Evolutionary conservation across 352 stramenopile genomes (phyloP).

Genomic region (Globisporangium alternatum): DNA sequence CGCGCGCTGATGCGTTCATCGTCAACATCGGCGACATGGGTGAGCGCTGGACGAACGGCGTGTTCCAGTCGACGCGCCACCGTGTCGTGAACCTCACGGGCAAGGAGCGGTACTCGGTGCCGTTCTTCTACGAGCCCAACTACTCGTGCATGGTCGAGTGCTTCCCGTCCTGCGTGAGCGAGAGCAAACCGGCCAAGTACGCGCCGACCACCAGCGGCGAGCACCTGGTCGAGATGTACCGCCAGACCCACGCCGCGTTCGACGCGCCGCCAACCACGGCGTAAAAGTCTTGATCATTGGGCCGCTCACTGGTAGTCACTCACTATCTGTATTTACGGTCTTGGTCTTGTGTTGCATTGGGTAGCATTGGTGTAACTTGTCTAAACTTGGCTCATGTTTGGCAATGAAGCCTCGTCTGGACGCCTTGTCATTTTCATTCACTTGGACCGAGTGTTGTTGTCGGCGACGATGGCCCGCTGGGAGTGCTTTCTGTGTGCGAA

Average conservation of each 20-base stretch:
- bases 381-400: slow-evolving; percentile 5
- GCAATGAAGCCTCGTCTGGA: neutral
- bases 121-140: slow-evolving; percentile 79
- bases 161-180: slow-evolving; percentile 55
- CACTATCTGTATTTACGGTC: neutral
- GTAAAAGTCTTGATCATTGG: neutral
- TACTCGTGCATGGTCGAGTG: slow-evolving; percentile 63
- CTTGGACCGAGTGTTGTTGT: neutral
- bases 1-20: slow-evolving; percentile 51
- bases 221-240: slow-evolving; percentile 77
- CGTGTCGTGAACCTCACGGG: slow-evolving; percentile 61
- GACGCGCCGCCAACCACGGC: slow-evolving; percentile 16
- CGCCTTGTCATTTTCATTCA: neutral
- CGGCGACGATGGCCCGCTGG: neutral
- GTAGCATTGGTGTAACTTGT: neutral
- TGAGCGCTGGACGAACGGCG: slow-evolving; percentile 71
- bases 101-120: slow-evolving; percentile 69
- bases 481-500: slow-evolving; percentile 17
- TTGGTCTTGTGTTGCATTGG: neutral
- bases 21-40: slow-evolving; percentile 78
- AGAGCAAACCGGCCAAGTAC: slow-evolving; percentile 49
- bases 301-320: too few relatives aligned
- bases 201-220: slow-evolving; percentile 66
- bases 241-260: slow-evolving; percentile 61
- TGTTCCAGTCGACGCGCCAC: slow-evolving; percentile 62